Evolutionary conservation across 2,329 filamentous ascomycete genomes (phyloP).

Genomic region (Fusarium kyushuense): DNA sequence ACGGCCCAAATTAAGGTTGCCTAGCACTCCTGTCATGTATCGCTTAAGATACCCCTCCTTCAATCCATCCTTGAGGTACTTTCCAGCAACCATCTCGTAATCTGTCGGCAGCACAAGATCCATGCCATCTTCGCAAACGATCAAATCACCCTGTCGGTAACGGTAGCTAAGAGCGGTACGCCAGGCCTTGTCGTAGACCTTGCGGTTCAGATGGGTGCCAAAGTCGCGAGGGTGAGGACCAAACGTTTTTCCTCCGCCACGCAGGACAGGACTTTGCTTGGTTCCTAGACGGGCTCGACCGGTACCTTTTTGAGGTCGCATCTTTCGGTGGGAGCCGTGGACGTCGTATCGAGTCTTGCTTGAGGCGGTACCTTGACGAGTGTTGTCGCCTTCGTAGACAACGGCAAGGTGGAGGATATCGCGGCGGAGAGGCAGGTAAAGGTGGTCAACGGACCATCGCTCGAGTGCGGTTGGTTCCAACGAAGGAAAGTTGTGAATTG

Average conservation of each 20-base stretch:
- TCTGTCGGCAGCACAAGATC: conserved; percentile 71
- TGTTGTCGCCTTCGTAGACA: conserved; percentile 90
- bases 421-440: conserved; percentile 86
- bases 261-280: conserved; percentile 83
- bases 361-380: conserved; percentile 86
- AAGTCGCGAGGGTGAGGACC: conserved; percentile 96
- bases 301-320: conserved; percentile 87
- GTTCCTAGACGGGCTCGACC: conserved; percentile 84
- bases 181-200: conserved; percentile 96
- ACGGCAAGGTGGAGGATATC: conserved; percentile 95
- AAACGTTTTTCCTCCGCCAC: conserved; percentile 87
- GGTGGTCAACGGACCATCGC: conserved; percentile 83
- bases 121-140: conserved; percentile 84
- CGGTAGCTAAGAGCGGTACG: conserved; percentile 93
- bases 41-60: conserved; percentile 69
- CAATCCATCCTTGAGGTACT: conserved; percentile 61
- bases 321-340: conserved; percentile 83
- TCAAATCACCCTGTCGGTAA: conserved; percentile 85
- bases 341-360: conserved; percentile 87
- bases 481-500: conserved; percentile 89
- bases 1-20: conserved; percentile 76
- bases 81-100: conserved; percentile 58
- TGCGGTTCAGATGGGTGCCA: conserved; percentile 81
- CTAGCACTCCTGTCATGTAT: conserved; percentile 76
- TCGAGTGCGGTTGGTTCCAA: conserved; percentile 86